Evolutionary conservation across 176 grass and related monocot genomes (phyloP), one percentile per base, ranked within the genome.

Genomic region (Aegilops umbellulata): DNA sequence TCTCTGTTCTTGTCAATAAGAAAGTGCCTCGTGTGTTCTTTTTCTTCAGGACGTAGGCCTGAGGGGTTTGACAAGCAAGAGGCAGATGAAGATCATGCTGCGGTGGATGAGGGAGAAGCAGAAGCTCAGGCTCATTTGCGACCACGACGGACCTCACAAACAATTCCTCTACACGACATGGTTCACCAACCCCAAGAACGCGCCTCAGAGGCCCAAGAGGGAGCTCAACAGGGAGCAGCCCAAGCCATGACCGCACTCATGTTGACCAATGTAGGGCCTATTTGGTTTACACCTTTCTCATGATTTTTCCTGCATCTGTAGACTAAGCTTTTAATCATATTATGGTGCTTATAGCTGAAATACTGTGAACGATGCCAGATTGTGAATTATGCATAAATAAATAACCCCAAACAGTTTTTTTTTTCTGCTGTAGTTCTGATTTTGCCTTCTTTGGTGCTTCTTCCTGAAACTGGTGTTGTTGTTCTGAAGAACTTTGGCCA

Each of bases 81-180:
- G 92, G 77, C 90, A 99, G 47, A 93, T 99, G 97, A 96, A 99
- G 87, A 92, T 98, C 65, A 90, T 93, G 89, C 65, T 93, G 82
- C 84, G 94, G 36, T 99, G 97, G 97, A 99, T 99, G 94, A 86
- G 94, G 81, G 92, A 96, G 92, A 92, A 89, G 44, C 92, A 99
- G 81, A 99, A 99, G 83, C 86, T 96, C 20, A 82, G 77, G 82
- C 78, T 95, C 82, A 96, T 99, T 72, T 99, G 94, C 69, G 91
- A 95, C 84, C 94, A 96, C 22, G 86, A 91, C 39, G 92, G 92
- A 2, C 88, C 92, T 20, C 94, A 99, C 87, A 99, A 94, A 85
- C 92, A 96, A 20, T 99, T 99, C 60, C 92, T 99, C 49, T 99
- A 99, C 64, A 93, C 94, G 16, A 99, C 97, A 38, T 99, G 97